A percentile compares a stretch with the other conserved stretches of the same genome.
These are phyloP conservation scores for Delonix regia DNA, from an alignment of 306 rosid genomes.

Conservation along the genomic window DNA sequence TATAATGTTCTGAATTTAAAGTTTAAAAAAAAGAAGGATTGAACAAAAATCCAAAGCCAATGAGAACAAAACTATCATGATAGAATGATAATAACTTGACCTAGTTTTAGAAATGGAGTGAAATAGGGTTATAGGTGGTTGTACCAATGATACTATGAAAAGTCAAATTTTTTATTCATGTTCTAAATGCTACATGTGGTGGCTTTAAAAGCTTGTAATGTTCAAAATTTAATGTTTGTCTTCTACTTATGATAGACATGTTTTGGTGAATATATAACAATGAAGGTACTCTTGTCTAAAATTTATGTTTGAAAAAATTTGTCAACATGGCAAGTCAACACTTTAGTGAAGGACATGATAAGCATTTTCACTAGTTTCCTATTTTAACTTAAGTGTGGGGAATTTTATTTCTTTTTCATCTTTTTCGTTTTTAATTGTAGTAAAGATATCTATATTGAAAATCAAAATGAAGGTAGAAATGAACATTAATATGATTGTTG, in stretches of 20 bases:
- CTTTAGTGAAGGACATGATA: neutral
- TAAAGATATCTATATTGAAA: no score
- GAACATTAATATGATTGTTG: no score
- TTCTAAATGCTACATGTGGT: neutral
- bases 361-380: neutral
- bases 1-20: slow-evolving; percentile 38
- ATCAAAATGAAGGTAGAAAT: no score
- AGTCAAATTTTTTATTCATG: neutral
- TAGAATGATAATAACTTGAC: slow-evolving; percentile 58
- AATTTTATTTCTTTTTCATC: no score
- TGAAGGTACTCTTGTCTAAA: neutral
- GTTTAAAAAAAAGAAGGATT: no score
- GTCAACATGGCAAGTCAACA: neutral
- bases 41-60: slow-evolving; percentile 84
- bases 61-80: slow-evolving; percentile 96
- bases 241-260: slow-evolving; percentile 10
- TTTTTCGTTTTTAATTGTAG: no score
- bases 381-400: no score
- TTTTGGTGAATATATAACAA: slow-evolving; percentile 2
- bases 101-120: slow-evolving; percentile 29
- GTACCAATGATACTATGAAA: neutral
- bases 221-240: slow-evolving; percentile 12
- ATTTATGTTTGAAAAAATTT: neutral
- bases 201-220: neutral
- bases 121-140: slow-evolving; percentile 26